Percentiles rank a stretch among this genome's conserved stretches.
Evolutionary conservation across 2,329 filamentous ascomycete genomes (phyloP).

Genomic region (Mariannaea sp.): DNA sequence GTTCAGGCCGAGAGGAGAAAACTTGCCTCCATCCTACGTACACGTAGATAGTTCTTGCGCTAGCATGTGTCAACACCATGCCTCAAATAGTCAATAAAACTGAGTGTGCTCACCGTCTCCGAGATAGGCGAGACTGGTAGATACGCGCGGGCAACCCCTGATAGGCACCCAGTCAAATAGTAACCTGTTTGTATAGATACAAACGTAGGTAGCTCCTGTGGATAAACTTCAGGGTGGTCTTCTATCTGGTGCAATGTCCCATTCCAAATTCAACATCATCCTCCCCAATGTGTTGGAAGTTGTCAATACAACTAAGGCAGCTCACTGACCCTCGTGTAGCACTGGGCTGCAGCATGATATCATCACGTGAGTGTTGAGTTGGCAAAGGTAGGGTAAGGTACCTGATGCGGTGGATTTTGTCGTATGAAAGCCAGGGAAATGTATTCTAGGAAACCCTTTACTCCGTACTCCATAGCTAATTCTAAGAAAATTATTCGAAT

Average conservation of each 20-base stretch:
- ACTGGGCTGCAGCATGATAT: slow-evolving; percentile 10
- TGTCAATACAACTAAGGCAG: no score
- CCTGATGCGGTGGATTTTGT: neutral
- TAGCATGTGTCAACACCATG: slow-evolving; percentile 9
- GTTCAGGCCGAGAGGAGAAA: slow-evolving; percentile 2
- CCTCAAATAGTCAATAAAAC: slow-evolving; percentile 10
- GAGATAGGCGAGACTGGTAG: slow-evolving; percentile 15
- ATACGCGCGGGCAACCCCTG: neutral
- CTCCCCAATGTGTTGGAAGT: neutral
- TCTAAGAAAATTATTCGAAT: neutral
- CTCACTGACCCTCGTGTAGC: slow-evolving; percentile 4
- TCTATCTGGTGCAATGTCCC: neutral
- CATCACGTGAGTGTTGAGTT: slow-evolving; percentile 15
- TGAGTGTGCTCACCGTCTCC: neutral
- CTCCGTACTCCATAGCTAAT: no score
- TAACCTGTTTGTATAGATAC: no score
- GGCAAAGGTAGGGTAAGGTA: no score
- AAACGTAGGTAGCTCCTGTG: slow-evolving; percentile 1
- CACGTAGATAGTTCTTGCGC: no score
- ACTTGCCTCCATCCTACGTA: slow-evolving; percentile 1
- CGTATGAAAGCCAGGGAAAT: no score
- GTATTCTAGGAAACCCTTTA: no score
- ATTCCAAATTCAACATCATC: no score
- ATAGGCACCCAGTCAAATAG: no score
- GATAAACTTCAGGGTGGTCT: neutral